These are phyloP conservation scores for Hypoxylon sp. DNA, from an alignment of 2,329 filamentous ascomycete genomes.

Conservation along the genomic window DNA sequence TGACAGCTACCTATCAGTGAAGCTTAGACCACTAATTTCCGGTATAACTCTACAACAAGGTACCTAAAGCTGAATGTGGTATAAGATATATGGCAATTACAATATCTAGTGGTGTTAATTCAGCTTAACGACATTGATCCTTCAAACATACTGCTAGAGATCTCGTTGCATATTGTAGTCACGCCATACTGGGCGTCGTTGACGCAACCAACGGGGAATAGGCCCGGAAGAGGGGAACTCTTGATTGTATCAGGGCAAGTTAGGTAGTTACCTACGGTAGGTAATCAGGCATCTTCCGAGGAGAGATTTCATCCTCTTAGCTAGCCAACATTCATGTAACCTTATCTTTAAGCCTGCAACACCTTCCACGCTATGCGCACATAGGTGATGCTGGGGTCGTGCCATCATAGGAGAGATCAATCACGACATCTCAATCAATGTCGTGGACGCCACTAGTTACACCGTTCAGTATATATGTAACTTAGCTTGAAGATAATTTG, in stretches of 20 bases:
- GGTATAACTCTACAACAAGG: not conserved
- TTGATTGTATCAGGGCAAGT: conserved; percentile 3
- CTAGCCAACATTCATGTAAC: not conserved
- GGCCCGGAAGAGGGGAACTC: conserved; percentile 22
- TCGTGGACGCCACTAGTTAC: not conserved
- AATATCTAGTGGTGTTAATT: not conserved
- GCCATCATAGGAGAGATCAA: conserved; percentile 30
- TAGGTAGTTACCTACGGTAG: not conserved
- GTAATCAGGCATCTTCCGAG: not conserved
- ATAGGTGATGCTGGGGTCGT: conserved; percentile 14
- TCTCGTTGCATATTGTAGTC: conserved; percentile 12
- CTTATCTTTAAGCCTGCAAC: conserved; percentile 5
- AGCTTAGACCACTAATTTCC: not conserved
- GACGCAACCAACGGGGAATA: conserved; percentile 17
- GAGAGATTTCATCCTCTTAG: not conserved
- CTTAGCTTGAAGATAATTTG: not conserved
- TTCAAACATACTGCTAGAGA: not conserved
- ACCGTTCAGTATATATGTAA: not conserved
- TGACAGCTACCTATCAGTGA: not conserved
- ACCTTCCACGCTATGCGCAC: conserved; percentile 6
- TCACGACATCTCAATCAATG: conserved; percentile 25
- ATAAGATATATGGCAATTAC: too few species aligned
- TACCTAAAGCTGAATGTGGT: not conserved
- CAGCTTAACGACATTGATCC: not conserved
- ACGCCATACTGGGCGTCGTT: conserved; percentile 29